Percentiles rank a stretch among this genome's conserved stretches.
Evolutionary conservation across 345 rosid species (phyloP).

Genomic region (Salix udensis): DNA sequence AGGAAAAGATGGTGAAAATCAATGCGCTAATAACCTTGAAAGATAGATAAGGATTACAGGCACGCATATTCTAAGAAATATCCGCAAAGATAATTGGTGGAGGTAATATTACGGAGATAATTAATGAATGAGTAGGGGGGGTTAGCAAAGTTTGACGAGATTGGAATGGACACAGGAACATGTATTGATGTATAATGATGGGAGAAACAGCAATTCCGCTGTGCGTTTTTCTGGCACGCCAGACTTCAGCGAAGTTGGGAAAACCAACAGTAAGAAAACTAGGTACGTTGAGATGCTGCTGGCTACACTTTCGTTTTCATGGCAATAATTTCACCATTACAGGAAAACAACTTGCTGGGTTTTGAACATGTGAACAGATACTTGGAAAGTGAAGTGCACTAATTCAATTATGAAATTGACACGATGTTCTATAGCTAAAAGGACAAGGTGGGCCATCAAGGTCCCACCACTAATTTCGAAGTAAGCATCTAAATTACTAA

Average conservation of each 20-base stretch:
- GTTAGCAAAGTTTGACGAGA: too few species aligned
- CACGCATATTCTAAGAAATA: not conserved
- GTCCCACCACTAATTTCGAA: too few species aligned
- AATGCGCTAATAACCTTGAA: not conserved
- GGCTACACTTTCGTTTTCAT: not conserved
- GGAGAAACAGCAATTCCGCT: conserved; percentile 8
- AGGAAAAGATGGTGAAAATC: not conserved
- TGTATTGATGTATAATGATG: not conserved
- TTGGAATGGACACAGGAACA: not conserved
- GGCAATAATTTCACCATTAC: not conserved
- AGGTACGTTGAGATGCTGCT: not conserved
- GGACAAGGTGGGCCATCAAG: too few species aligned
- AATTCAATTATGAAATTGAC: too few species aligned
- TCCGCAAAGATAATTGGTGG: not conserved
- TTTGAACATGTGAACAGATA: not conserved
- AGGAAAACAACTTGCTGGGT: not conserved
- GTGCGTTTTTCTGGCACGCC: not conserved
- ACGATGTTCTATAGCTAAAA: too few species aligned
- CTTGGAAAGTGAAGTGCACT: too few species aligned
- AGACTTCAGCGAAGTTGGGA: not conserved
- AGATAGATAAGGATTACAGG: not conserved
- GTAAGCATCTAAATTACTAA: too few species aligned
- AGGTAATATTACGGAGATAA: too few species aligned
- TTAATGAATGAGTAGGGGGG: too few species aligned
- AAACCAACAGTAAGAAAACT: not conserved